A percentile compares a stretch with the other conserved stretches of the same genome.
These are phyloP conservation scores for Aquilaria sinensis DNA, from an alignment of 345 rosid species.

Conservation along the genomic window DNA sequence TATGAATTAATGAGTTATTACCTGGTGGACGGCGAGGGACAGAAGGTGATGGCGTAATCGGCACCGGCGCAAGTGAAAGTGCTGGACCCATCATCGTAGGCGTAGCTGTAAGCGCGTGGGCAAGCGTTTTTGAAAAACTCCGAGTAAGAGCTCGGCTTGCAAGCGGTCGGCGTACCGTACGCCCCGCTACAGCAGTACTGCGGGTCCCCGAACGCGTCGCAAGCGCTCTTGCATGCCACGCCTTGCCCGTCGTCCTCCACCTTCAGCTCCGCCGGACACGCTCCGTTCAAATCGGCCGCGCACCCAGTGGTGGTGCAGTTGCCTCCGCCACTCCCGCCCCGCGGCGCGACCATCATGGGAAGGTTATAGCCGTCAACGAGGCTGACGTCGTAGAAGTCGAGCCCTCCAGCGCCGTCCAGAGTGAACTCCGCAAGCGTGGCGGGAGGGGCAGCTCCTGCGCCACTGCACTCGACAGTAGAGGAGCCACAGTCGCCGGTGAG, in stretches of 20 bases:
- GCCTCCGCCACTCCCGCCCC: conserved; percentile 35
- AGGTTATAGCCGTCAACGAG: conserved; percentile 71
- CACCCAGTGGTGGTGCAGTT: conserved; percentile 81
- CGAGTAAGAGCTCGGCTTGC: conserved; percentile 59
- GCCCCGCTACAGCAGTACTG: conserved; percentile 71
- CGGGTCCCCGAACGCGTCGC: conserved; percentile 78
- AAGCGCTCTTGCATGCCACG: conserved; percentile 83
- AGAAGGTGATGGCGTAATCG: conserved; percentile 62
- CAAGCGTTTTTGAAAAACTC: conserved; percentile 76
- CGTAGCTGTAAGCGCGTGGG: conserved; percentile 90
- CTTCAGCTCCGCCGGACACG: conserved; percentile 58
- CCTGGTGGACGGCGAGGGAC: conserved; percentile 58
- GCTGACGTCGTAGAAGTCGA: conserved; percentile 83
- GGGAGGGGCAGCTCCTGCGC: conserved; percentile 53
- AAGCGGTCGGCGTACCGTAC: conserved; percentile 71
- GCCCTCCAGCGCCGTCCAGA: conserved; percentile 59
- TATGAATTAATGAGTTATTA: too few relatives aligned
- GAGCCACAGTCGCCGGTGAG: conserved; percentile 81
- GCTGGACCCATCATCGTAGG: conserved; percentile 84
- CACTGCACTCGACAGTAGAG: conserved; percentile 32
- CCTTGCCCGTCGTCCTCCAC: conserved; percentile 17
- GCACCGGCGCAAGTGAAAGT: conserved; percentile 75
- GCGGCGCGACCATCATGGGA: conserved; percentile 56
- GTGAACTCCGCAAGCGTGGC: conserved; percentile 94
- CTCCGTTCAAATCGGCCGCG: conserved; percentile 68